Conservation (phyloP, 306 rosid genomes). For the Glycine tomentella region DNA sequence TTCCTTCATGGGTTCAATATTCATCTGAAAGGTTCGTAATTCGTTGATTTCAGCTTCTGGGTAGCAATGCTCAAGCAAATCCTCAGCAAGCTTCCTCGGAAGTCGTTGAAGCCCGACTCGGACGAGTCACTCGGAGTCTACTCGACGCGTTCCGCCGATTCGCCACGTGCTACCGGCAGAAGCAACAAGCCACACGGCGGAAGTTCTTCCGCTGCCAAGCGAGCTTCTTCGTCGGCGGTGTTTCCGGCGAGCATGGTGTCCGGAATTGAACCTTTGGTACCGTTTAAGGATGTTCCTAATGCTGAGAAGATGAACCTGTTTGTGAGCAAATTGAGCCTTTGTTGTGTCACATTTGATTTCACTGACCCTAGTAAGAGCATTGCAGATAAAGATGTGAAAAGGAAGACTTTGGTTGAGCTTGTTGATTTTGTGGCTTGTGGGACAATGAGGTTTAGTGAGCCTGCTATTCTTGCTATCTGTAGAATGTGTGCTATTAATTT, state of each 20-base stretch:
- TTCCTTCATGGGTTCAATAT: constrained; percentile 53
- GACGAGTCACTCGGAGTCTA: constrained; percentile 51
- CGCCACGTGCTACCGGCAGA: constrained; percentile 52
- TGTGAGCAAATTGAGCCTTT: constrained; percentile 61
- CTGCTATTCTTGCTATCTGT: constrained; percentile 57
- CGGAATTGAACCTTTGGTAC: constrained; percentile 59
- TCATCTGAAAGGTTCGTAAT: constrained; percentile 39
- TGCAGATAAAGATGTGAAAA: constrained; percentile 55
- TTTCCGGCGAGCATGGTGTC: constrained; percentile 57
- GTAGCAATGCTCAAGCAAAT: constrained; percentile 81
- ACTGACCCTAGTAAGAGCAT: constrained; percentile 50
- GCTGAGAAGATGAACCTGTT: constrained; percentile 57
- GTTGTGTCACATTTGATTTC: constrained; percentile 58
- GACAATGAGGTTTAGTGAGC: constrained; percentile 54
- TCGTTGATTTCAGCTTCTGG: constrained; percentile 42
- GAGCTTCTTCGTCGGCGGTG: constrained; percentile 77
- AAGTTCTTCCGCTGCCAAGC: constrained; percentile 51
- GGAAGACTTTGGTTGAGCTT: constrained; percentile 54
- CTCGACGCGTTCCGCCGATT: constrained; percentile 36
- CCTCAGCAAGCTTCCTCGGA: constrained; percentile 78
- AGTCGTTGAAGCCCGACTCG: constrained; percentile 65
- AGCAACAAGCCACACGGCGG: constrained; percentile 54
- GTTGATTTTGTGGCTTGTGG: constrained; percentile 58
- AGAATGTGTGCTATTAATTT: constrained; percentile 56
- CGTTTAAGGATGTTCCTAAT: constrained; percentile 58